phyloP scores from a whole-genome alignment of 257 asterid genomes.

The Nicotiana paniculata region DNA sequence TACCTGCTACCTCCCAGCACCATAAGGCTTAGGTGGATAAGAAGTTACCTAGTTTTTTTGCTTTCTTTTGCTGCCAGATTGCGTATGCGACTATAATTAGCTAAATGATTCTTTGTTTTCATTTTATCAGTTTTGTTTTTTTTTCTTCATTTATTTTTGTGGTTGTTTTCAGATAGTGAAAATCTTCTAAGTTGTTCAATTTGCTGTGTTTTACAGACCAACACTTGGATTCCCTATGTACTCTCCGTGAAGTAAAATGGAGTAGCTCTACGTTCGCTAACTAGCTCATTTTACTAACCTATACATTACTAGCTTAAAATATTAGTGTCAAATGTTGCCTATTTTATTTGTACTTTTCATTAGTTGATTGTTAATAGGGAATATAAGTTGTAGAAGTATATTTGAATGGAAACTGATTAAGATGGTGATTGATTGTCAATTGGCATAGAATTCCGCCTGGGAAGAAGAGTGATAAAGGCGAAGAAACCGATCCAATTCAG shows the following conservation, averaged over 20 bases:
- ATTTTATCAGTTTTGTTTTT: not conserved
- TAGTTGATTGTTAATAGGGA: not conserved
- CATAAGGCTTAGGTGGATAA: no score
- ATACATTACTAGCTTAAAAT: not conserved
- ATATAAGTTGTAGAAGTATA: not conserved
- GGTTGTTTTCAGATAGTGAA: not conserved
- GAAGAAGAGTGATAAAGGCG: conserved; percentile 53
- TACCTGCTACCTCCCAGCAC: no score
- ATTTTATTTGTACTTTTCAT: not conserved
- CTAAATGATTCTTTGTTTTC: not conserved
- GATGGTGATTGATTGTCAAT: conserved; percentile 16
- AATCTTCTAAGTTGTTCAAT: not conserved
- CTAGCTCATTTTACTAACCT: not conserved
- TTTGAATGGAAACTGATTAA: not conserved
- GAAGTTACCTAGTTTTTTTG: no score
- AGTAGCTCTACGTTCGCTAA: not conserved
- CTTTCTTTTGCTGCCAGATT: no score
- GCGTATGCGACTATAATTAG: not conserved
- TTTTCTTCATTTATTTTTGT: not conserved
- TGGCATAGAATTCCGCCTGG: conserved; percentile 50
- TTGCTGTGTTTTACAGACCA: not conserved
- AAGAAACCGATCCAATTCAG: conserved; percentile 39
- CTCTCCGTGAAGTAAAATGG: not conserved
- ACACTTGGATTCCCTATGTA: not conserved
- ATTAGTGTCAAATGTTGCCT: not conserved